Evolutionary conservation across 208 protist species (phyloP).

Genomic region (Leishmania amazonensis): DNA sequence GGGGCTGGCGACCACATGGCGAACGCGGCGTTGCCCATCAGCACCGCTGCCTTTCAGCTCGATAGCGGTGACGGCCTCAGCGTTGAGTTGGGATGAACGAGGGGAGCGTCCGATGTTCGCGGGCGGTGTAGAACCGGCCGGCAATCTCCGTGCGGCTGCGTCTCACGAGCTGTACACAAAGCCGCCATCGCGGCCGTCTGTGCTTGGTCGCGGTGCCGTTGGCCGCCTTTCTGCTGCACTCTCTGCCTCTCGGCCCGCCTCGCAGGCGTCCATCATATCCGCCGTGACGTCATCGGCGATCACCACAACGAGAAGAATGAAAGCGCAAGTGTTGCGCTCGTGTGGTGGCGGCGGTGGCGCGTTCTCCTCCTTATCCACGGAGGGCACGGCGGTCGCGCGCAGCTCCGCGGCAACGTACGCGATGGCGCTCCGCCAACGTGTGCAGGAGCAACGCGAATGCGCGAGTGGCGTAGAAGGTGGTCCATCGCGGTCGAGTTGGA

Average conservation of each 20-base stretch:
- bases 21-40: conserved; percentile 5
- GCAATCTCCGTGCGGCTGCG: background rate
- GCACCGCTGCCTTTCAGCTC: background rate
- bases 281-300: background rate
- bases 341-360: background rate
- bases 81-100: background rate
- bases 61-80: background rate
- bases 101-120: background rate
- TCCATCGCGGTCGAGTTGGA: background rate
- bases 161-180: background rate
- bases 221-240: conserved; percentile 5
- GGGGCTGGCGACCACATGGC: conserved; percentile 29
- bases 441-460: conserved; percentile 14
- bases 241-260: background rate
- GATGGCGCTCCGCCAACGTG: conserved; percentile 19
- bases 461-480: background rate
- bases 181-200: background rate
- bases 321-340: background rate
- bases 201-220: background rate
- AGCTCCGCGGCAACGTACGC: conserved; percentile 25
- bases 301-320: background rate
- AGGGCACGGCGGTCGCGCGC: conserved; percentile 32
- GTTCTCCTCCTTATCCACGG: conserved; percentile 14
- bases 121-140: background rate
- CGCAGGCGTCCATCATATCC: background rate